Evolutionary conservation across 805 yeast species (phyloP).

Genomic region (Clavispora santaluciae): DNA sequence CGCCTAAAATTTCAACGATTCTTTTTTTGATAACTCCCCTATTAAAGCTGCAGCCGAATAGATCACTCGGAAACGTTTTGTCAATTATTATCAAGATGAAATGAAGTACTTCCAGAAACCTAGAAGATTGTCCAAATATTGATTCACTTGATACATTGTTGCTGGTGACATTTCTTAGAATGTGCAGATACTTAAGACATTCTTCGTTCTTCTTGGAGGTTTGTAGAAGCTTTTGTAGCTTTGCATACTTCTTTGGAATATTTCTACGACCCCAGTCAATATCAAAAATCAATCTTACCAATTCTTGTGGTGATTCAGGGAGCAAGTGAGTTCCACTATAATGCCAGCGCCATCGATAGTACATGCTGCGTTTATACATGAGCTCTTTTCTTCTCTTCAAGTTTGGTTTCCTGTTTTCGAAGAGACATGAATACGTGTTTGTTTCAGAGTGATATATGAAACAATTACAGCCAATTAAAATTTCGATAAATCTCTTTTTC

Average conservation of each 20-base stretch:
- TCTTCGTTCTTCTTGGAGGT: conserved; percentile 26
- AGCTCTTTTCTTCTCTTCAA: not conserved
- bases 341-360: not conserved
- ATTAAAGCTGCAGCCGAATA: conserved; percentile 53
- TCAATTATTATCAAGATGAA: conserved; percentile 42
- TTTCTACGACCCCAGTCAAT: not conserved
- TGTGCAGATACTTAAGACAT: conserved; percentile 27
- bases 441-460: not conserved
- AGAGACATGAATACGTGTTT: not conserved
- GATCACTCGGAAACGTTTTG: conserved; percentile 44
- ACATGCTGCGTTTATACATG: not conserved
- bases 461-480: conserved; percentile 12
- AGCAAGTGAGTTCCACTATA: not conserved
- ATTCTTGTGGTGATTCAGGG: not conserved
- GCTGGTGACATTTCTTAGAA: conserved; percentile 32
- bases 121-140: conserved; percentile 30
- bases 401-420: not conserved
- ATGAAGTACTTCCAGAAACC: conserved; percentile 30
- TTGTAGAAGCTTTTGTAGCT: conserved; percentile 14
- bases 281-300: not conserved
- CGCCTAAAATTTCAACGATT: conserved; percentile 33
- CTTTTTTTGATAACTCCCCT: conserved; percentile 33
- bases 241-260: conserved; percentile 6
- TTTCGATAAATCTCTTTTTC: conserved; percentile 27
- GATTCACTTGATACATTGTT: conserved; percentile 5